phyloP scores from a whole-genome alignment of 176 grass and related monocot genomes.

The Raddia guianensis region DNA sequence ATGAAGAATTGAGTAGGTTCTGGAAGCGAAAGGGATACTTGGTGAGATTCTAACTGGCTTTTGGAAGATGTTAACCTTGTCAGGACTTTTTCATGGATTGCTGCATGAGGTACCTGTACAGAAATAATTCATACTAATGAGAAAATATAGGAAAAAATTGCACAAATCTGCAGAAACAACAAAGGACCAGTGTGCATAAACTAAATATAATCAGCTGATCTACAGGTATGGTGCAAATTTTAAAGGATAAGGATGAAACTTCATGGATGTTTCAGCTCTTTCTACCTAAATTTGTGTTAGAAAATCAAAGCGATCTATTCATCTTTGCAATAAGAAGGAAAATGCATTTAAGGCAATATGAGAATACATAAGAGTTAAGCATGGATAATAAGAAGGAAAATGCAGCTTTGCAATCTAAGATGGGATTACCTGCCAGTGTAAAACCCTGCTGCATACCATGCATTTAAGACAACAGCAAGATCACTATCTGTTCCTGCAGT shows the following conservation, averaged over 20 bases:
- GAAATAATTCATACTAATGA: not conserved
- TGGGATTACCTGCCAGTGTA: conserved; percentile 72
- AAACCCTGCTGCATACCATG: conserved; percentile 91
- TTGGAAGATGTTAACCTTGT: conserved; percentile 1
- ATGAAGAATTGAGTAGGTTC: not conserved
- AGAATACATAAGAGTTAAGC: conserved; percentile 19
- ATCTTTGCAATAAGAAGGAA: not conserved
- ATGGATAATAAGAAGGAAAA: not conserved
- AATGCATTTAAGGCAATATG: not conserved
- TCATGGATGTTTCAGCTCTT: conserved; percentile 3
- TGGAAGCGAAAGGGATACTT: not conserved
- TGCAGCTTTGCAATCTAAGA: conserved; percentile 1
- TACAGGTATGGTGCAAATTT: not conserved
- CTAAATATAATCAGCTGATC: not conserved
- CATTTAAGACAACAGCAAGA: conserved; percentile 69
- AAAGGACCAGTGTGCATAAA: not conserved
- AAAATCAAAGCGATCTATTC: not conserved
- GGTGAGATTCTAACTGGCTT: not conserved
- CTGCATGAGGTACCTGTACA: conserved; percentile 52
- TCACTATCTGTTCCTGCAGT: conserved; percentile 45
- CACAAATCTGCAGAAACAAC: not conserved
- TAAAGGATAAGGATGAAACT: not conserved
- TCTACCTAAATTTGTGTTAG: not conserved
- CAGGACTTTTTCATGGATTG: conserved; percentile 44
- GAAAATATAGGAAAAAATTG: not conserved